Evolutionary conservation across 768 basidiomycete species (phyloP), one percentile per base, ranked within the genome.

Genomic region (Naganishia vaughanmartiniae): DNA sequence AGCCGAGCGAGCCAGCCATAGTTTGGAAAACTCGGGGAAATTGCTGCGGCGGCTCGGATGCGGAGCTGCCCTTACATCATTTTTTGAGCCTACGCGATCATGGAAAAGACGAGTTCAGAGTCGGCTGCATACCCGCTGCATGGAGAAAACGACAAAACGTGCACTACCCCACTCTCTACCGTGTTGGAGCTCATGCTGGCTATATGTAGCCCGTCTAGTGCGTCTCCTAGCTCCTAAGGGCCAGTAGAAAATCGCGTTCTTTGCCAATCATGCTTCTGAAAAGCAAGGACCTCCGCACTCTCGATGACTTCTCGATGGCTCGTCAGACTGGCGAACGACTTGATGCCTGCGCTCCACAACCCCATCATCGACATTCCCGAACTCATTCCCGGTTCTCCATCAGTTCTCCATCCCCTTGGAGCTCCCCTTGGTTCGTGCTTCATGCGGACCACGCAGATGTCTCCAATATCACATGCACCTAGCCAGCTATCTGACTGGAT

Each of bases 101-200:
- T 42, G 6, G 55, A 33, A 33, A 56, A 56, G 30, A 19, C 28
- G 15, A 42, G 60, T 12, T 42, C 42, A 63, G 60, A 63, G 60
- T 63, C 60, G 60, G 60, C 30, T 26, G 28, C 30, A 24, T 15
- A 15, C n/a, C n/a, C n/a, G n/a, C n/a, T n/a, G n/a, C n/a, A n/a
- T n/a, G n/a, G n/a, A n/a, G n/a, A n/a, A n/a, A n/a, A n/a, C n/a
- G 60, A 42, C 17, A 45, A 58, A 63, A 46, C 60, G 60, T 63
- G 60, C 60, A 63, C 60, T 63, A 63, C 60, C 60, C 60, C 60
- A 26, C 60, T 12, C 31, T 34, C 36, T 36, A 36, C 36, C n/a
- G n/a, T n/a, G n/a, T n/a, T n/a, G n/a, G 36, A 6, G 12, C 36
- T 42, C 42, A 42, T 42, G 42, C 14, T 42, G 42, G 42, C 42